Evolutionary conservation across 495 filamentous ascomycete species (phyloP).

Genomic region (Barbatosphaeria neglecta): DNA sequence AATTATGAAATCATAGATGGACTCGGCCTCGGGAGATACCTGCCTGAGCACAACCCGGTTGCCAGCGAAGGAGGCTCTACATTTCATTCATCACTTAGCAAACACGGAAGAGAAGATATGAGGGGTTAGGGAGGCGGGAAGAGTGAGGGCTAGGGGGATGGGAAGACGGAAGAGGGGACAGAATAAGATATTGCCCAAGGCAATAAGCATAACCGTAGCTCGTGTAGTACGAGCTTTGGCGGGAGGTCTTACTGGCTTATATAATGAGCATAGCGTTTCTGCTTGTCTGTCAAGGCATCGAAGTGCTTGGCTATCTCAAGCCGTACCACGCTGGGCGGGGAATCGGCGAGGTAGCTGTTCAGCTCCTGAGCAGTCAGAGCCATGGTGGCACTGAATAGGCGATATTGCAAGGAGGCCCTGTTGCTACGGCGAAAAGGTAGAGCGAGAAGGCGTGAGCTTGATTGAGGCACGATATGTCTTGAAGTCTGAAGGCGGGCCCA

Average conservation of each 20-base stretch:
- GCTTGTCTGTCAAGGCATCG: slow-evolving; percentile 60
- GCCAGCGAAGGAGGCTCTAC: slow-evolving; percentile 72
- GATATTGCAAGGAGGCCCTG: background rate
- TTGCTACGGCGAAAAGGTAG: too few relatives aligned
- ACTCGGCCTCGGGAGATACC: slow-evolving; percentile 78
- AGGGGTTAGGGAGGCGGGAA: too few relatives aligned
- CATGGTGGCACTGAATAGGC: slow-evolving; percentile 11
- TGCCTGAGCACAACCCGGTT: slow-evolving; percentile 80
- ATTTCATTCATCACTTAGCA: slow-evolving; percentile 2
- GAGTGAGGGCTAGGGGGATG: too few relatives aligned
- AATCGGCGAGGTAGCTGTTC: slow-evolving; percentile 76
- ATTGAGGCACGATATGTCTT: background rate
- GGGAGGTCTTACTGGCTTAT: slow-evolving; percentile 57
- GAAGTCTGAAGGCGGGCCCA: background rate
- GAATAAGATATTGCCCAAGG: too few relatives aligned
- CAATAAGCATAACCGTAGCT: too few relatives aligned
- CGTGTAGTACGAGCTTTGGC: background rate
- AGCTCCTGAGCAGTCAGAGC: slow-evolving; percentile 38
- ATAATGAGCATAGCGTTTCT: slow-evolving; percentile 86
- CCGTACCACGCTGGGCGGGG: slow-evolving; percentile 73
- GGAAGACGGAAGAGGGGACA: too few relatives aligned
- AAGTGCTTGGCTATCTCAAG: slow-evolving; percentile 87
- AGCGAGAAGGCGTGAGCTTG: background rate
- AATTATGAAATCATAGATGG: slow-evolving; percentile 85
- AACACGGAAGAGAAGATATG: too few relatives aligned